Evolutionary conservation across 2,329 filamentous ascomycete species (phyloP).

Genomic region (Tolypocladium ophioglossoides): DNA sequence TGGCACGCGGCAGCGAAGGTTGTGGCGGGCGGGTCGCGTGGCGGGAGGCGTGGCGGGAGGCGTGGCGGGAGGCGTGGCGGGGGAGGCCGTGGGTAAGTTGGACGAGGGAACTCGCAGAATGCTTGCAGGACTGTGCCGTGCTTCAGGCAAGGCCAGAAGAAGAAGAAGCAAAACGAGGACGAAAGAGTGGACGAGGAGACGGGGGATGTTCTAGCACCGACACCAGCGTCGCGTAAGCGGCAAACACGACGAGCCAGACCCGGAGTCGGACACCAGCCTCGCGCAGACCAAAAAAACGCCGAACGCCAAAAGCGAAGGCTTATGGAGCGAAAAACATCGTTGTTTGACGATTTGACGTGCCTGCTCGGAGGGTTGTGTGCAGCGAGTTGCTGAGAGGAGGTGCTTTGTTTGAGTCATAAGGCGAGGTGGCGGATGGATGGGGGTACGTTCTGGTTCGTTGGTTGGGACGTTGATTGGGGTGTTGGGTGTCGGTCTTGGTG

Average conservation of each 20-base stretch:
- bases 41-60: too few species aligned
- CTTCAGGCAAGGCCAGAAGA: too few species aligned
- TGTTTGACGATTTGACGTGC: not conserved
- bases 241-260: not conserved
- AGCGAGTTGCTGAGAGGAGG: not conserved
- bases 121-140: too few species aligned
- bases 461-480: too few species aligned
- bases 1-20: too few species aligned
- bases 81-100: too few species aligned
- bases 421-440: not conserved
- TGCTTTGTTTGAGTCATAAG: not conserved
- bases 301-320: not conserved
- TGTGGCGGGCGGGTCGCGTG: too few species aligned
- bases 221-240: not conserved
- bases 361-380: not conserved
- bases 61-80: too few species aligned
- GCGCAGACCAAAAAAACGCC: not conserved
- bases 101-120: too few species aligned
- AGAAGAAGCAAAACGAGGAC: too few species aligned
- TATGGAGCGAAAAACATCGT: not conserved
- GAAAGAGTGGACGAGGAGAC: not conserved
- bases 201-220: not conserved
- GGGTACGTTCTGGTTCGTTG: too few species aligned
- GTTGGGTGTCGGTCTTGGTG: too few species aligned
- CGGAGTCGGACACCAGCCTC: not conserved